Conservation (phyloP, 805 yeast genomes). For the Metschnikowia lunata region DNA sequence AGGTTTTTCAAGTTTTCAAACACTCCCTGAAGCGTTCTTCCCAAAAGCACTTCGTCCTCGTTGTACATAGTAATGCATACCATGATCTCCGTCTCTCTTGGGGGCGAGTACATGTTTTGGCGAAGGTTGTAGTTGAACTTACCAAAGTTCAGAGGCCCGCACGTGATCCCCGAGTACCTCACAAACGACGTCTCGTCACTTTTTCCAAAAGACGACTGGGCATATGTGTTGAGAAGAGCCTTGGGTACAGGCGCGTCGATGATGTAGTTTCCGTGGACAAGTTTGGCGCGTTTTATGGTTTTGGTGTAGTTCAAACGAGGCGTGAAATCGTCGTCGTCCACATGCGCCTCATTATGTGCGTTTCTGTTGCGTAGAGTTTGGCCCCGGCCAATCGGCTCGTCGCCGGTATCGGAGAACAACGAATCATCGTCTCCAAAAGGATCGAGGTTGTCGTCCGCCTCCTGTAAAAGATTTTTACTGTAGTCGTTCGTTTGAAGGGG, state of each 20-base stretch:
- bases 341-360: slow-evolving; percentile 16
- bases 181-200: slow-evolving; percentile 65
- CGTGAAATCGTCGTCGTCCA: slow-evolving; percentile 35
- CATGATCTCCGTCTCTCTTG: slow-evolving; percentile 80
- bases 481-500: slow-evolving; percentile 26
- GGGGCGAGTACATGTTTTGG: slow-evolving; percentile 71
- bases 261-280: slow-evolving; percentile 49
- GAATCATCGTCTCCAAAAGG: slow-evolving; percentile 45
- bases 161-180: slow-evolving; percentile 92
- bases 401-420: slow-evolving; percentile 37
- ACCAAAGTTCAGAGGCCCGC: slow-evolving; percentile 75
- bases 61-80: slow-evolving; percentile 87
- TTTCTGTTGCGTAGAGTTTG: slow-evolving; percentile 23
- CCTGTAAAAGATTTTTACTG: slow-evolving; percentile 37
- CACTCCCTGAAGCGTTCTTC: slow-evolving; percentile 80
- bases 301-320: slow-evolving; percentile 40
- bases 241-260: slow-evolving; percentile 42
- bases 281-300: slow-evolving; percentile 44
- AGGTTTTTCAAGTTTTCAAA: slow-evolving; percentile 81
- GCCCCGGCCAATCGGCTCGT: slow-evolving; percentile 32
- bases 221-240: slow-evolving; percentile 33
- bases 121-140: slow-evolving; percentile 69
- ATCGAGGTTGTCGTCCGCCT: slow-evolving; percentile 35
- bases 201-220: slow-evolving; percentile 9
- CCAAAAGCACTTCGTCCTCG: slow-evolving; percentile 78